A percentile compares a stretch with the other conserved stretches of the same genome.
Conservation (phyloP, 1,284 basidiomycete species). For the Puccinia brachypodii region DNA sequence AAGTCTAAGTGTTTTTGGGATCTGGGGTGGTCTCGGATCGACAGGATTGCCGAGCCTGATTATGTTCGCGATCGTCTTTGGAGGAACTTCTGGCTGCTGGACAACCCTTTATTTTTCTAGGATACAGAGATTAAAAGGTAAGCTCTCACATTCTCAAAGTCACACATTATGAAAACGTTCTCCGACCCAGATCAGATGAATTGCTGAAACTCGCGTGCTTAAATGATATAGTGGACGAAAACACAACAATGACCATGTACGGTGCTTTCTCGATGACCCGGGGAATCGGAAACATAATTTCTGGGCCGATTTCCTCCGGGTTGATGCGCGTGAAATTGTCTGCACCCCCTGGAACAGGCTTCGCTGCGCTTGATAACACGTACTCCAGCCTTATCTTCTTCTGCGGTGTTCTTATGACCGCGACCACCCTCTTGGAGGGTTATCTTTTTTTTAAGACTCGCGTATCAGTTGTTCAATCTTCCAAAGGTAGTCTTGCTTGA, state of each 20-base stretch:
- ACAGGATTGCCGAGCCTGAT: slow-evolving; percentile 7
- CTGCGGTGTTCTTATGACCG: slow-evolving; percentile 23
- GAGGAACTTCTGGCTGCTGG: slow-evolving; percentile 37
- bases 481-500: slow-evolving; percentile 2
- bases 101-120: slow-evolving; percentile 40
- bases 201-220: not conserved
- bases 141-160: not conserved
- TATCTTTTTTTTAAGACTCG: slow-evolving; percentile 17
- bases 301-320: slow-evolving; percentile 59
- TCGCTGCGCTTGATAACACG: slow-evolving; percentile 14
- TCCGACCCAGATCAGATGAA: not conserved
- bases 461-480: not conserved
- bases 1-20: slow-evolving; percentile 2
- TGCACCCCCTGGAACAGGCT: slow-evolving; percentile 22
- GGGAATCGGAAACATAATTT: slow-evolving; percentile 60
- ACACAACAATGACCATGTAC: slow-evolving; percentile 56
- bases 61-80: slow-evolving; percentile 37
- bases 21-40: slow-evolving; percentile 35
- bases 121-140: slow-evolving; percentile 34
- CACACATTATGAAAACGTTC: not conserved
- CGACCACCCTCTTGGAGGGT: slow-evolving; percentile 14
- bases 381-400: slow-evolving; percentile 26
- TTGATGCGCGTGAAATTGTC: slow-evolving; percentile 50
- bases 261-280: slow-evolving; percentile 59
- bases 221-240: slow-evolving; percentile 16